Evolutionary conservation across 345 rosid species (phyloP).

Genomic region (Murraya paniculata): DNA sequence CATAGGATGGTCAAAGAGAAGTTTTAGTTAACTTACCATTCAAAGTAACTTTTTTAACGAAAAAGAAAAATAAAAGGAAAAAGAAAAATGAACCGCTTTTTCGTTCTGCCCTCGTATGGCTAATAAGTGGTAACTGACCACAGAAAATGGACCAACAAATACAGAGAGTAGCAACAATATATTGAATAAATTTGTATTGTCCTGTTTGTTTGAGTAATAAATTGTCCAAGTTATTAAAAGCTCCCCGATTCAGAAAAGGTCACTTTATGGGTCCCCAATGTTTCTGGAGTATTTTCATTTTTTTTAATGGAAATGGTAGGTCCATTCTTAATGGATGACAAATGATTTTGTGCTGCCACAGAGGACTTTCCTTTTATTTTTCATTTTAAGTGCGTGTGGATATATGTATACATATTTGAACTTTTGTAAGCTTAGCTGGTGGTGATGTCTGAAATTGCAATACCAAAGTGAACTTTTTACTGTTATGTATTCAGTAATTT

Average conservation of each 20-base stretch:
- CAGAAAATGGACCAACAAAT: not conserved
- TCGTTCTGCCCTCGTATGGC: not conserved
- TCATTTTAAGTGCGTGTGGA: not conserved
- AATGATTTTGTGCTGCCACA: not conserved
- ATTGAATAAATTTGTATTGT: not conserved
- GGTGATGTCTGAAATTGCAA: too few species aligned
- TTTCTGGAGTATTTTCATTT: not conserved
- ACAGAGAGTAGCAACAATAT: too few species aligned
- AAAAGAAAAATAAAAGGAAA: too few species aligned
- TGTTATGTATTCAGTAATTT: too few species aligned
- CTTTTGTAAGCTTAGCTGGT: not conserved
- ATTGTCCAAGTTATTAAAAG: not conserved
- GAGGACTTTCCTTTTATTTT: not conserved
- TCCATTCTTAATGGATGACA: constrained; percentile 10
- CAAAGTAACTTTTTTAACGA: too few species aligned
- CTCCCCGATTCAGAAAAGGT: not conserved
- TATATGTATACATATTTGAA: not conserved
- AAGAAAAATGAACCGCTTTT: too few species aligned
- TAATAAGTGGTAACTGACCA: not conserved
- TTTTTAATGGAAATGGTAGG: constrained; percentile 4
- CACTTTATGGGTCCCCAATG: constrained; percentile 10
- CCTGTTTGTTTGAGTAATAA: not conserved
- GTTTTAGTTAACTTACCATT: too few species aligned
- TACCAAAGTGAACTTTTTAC: too few species aligned
- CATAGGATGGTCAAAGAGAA: too few species aligned